These are phyloP conservation scores for Trichoderma breve DNA, from an alignment of 2,329 filamentous ascomycete species.

Conservation along the genomic window DNA sequence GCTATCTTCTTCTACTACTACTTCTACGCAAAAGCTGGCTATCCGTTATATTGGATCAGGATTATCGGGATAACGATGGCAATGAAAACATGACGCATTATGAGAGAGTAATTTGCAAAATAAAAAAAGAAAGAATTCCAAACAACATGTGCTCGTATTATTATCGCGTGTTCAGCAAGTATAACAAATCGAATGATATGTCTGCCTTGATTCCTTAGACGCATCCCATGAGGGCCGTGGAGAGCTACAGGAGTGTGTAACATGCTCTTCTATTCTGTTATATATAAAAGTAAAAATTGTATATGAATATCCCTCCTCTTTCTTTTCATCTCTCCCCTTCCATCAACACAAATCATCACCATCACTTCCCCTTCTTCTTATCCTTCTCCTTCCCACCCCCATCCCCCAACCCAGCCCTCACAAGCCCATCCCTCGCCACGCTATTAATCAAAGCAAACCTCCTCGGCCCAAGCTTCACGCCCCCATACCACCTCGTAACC, in stretches of 20 bases:
- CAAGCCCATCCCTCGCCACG: constrained; percentile 78
- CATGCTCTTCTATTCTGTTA: background rate
- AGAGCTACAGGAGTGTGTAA: background rate
- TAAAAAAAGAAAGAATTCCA: background rate
- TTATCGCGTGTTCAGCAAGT: background rate
- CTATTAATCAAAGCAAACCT: constrained; percentile 88
- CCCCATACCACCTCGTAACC: constrained; percentile 93
- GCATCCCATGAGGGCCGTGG: background rate
- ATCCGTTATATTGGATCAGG: constrained; percentile 23
- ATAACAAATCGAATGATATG: background rate
- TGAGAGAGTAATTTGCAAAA: constrained; percentile 28
- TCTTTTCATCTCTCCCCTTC: background rate
- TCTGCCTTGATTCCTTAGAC: background rate
- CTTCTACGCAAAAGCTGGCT: background rate
- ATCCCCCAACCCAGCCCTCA: constrained; percentile 65
- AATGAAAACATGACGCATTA: constrained; percentile 34
- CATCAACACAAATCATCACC: background rate
- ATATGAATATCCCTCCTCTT: background rate
- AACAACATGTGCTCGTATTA: background rate
- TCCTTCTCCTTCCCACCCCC: background rate
- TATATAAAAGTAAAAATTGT: background rate
- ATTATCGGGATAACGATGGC: constrained; percentile 35
- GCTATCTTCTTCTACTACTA: background rate
- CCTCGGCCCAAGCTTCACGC: constrained; percentile 82
- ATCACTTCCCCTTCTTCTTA: background rate